Evolutionary conservation across 805 yeast genomes (phyloP), one percentile per base, ranked within the genome.

Genomic region (Candida takata): DNA sequence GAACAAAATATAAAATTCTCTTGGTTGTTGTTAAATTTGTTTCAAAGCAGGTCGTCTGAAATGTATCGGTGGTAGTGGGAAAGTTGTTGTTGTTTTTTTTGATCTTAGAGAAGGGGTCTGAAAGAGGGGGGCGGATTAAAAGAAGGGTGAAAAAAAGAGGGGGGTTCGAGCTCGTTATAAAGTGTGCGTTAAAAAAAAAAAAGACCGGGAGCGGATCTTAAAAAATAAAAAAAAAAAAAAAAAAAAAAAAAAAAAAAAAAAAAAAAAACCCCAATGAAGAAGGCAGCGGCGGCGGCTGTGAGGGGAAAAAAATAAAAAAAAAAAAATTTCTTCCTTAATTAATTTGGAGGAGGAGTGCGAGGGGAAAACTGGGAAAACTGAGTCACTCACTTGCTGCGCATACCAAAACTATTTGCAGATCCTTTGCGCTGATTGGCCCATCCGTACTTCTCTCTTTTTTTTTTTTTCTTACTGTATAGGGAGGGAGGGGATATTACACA

Each of bases 41-140:
- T n/a, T n/a, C n/a, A n/a, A 33, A 23, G 26, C 13, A 31, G 25
- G 16, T 14, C 8, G 30, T 26, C 30, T 34, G 29, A 29, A 4
- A 33, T 39, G 36, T 35, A 36, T 37, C 44, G 45, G 48, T 39
- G 36, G 43, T 44, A 39, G 31, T 42, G 35, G 32, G 38, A 39
- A 29, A 43, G 23, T 29, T 12, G 12, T 35, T n/a, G 29, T 34
- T 27, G 13, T 30, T 23, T 27, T 19, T 15, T 31, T 14, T 19
- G 31, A 17, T 25, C 20, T 7, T 25, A 27, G 23, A n/a, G n/a
- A n/a, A n/a, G n/a, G n/a, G n/a, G n/a, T n/a, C n/a, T 26, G 17
- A n/a, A 21, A n/a, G 15, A 26, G 15, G 18, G 30, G 25, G 14
- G 21, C 24, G 11, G 27, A 17, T 13, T 23, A 24, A 26, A 8